phyloP scores from a whole-genome alignment of 2,329 filamentous ascomycete species.

The Diaporthe sp. region DNA sequence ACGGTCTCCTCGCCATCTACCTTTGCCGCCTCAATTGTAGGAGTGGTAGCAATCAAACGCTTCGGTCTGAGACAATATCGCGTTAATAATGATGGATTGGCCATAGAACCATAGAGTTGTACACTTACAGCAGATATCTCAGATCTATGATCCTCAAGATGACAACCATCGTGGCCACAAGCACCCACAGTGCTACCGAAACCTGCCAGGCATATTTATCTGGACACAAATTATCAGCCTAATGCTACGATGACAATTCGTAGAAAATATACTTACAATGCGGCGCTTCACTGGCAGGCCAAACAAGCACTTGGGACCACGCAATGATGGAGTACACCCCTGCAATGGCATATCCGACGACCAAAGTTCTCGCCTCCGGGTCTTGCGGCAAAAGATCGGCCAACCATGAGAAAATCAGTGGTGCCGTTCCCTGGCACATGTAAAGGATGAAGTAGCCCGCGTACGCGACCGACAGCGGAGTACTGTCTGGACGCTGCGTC shows the following conservation, averaged over 20 bases:
- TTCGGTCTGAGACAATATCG: conserved; percentile 31
- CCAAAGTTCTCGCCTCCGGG: conserved; percentile 62
- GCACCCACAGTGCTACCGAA: conserved; percentile 57
- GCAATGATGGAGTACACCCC: conserved; percentile 65
- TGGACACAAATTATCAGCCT: conserved; percentile 40
- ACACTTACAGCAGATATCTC: conserved; percentile 51
- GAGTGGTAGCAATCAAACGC: conserved; percentile 12
- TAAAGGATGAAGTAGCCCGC: conserved; percentile 66
- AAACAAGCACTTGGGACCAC: conserved; percentile 66
- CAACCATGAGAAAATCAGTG: conserved; percentile 66
- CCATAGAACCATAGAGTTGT: too few species aligned
- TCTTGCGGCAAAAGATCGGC: conserved; percentile 63
- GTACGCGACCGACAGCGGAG: conserved; percentile 62
- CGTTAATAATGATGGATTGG: not conserved
- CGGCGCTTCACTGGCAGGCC: conserved; percentile 65
- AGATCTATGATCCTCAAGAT: conserved; percentile 60
- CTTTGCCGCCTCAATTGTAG: conserved; percentile 32
- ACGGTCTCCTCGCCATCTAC: conserved; percentile 29
- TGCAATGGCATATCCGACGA: conserved; percentile 64
- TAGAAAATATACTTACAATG: conserved; percentile 54
- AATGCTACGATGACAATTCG: not conserved
- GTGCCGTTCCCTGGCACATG: conserved; percentile 63
- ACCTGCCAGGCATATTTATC: conserved; percentile 64
- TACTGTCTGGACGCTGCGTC: conserved; percentile 59
- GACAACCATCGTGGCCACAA: conserved; percentile 62